Conservation (phyloP, 2,329 filamentous ascomycete species). For the Trichoderma brevicompactum region DNA sequence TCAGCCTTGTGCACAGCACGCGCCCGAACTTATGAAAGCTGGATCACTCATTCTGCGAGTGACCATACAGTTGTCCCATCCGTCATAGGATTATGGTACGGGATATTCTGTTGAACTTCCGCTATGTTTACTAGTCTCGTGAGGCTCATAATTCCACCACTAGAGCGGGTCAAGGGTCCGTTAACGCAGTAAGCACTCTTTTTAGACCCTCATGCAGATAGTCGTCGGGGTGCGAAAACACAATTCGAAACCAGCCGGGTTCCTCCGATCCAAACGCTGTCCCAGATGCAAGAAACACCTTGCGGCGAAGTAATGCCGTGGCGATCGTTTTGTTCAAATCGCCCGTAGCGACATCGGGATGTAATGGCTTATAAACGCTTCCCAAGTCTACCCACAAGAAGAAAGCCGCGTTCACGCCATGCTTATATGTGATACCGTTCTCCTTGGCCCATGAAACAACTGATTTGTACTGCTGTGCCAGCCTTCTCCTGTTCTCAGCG, state of each 20-base stretch:
- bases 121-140: not conserved
- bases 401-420: conserved; percentile 56
- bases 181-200: conserved; percentile 28
- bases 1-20: too few relatives aligned
- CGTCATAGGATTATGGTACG: not conserved
- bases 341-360: conserved; percentile 29
- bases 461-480: conserved; percentile 47
- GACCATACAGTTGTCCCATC: not conserved
- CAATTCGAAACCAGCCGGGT: conserved; percentile 46
- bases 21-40: not conserved
- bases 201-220: conserved; percentile 36
- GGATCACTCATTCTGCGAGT: not conserved
- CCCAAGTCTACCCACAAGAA: conserved; percentile 59
- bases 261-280: conserved; percentile 44
- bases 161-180: not conserved
- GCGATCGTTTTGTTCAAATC: conserved; percentile 37
- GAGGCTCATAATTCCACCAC: not conserved
- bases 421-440: conserved; percentile 49
- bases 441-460: conserved; percentile 44
- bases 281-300: conserved; percentile 44
- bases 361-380: conserved; percentile 34
- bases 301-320: conserved; percentile 37
- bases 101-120: not conserved
- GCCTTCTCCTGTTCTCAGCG: conserved; percentile 45
- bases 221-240: conserved; percentile 42